Evolutionary conservation across 2,329 filamentous ascomycete species (phyloP).

Genomic region (Colletotrichum navitas): DNA sequence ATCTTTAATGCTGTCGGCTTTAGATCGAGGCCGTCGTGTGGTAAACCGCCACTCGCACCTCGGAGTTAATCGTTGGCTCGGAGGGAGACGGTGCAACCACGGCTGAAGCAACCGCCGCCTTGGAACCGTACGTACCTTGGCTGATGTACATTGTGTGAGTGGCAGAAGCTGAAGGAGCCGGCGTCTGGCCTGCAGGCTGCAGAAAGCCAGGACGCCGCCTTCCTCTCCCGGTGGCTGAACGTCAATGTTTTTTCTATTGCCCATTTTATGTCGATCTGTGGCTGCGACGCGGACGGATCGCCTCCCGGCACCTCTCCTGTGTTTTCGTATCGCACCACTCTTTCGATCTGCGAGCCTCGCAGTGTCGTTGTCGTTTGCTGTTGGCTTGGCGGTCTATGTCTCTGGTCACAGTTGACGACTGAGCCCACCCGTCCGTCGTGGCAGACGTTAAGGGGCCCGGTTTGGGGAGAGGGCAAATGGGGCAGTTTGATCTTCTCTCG

Average conservation of each 20-base stretch:
- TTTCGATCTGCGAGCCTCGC: background rate
- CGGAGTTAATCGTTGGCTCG: background rate
- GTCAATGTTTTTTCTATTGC: background rate
- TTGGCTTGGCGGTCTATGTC: constrained; percentile 5
- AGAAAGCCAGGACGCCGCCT: background rate
- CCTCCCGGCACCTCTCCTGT: background rate
- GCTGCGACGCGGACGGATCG: constrained; percentile 23
- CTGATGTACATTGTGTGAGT: background rate
- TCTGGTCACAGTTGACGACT: background rate
- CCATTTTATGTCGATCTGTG: constrained; percentile 7
- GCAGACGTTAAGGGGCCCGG: background rate
- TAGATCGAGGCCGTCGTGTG: constrained; percentile 11
- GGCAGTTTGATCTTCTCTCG: background rate
- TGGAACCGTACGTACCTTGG: too few species aligned
- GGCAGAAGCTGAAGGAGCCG: background rate
- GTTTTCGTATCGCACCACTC: background rate
- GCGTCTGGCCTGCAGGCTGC: constrained; percentile 2
- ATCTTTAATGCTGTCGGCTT: constrained; percentile 16
- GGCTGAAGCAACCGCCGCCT: background rate
- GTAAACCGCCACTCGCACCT: constrained; percentile 24
- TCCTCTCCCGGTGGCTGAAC: constrained; percentile 22
- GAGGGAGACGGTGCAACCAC: constrained; percentile 20
- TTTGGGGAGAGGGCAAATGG: background rate
- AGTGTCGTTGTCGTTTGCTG: background rate
- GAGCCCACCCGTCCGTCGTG: constrained; percentile 9